Base-by-base conservation (phyloP, 306 rosid species). In the Rubus idaeus region DNA sequence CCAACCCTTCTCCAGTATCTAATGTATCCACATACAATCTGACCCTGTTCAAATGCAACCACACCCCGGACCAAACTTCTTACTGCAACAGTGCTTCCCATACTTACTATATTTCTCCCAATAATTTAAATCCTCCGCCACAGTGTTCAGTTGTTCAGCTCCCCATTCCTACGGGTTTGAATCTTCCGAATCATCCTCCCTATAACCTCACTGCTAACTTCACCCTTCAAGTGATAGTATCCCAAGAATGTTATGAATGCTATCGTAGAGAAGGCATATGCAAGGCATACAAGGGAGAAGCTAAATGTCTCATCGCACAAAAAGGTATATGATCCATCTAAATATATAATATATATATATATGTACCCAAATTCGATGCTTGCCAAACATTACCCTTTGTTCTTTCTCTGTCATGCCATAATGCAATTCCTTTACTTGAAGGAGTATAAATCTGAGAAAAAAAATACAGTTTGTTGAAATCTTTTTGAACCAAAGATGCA, bases 61-160 rank as follows among this genome's bases (percentile, higher is more conserved):
- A 1, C 1, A 0, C 1, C 42, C 21, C 8, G 0, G 0, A 41
- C 14, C 7, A 0, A 0, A 8, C 10, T 50, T 0, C 0, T 0
- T 0, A 1, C 55, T 23, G 77, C 17, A 1, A 0, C 1, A 56
- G 10, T 41, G 3, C 5, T 73, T 0, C 0, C 2, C 2, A 5
- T 37, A 8, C 4, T 12, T 40, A 55, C 18, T 40, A 39, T 1
- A 4, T 2, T 21, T 3, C 6, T 9, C 0, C 14, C 56, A 6
- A 52, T 5, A 0, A 3, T 51, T 1, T 5, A 12, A 5, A 4
- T 5, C 42, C n/a, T 4, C 4, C n/a, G 2, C n/a, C 10, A 12
- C 4, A 0, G 45, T 73, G 76, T 8, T 2, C 8, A 20, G 6
- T 0, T 10, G 3, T 41, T 56, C 23, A 12, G 16, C 30, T 55